A percentile compares a stretch with the other conserved stretches of the same genome.
Conservation (phyloP, 768 basidiomycete genomes). For the Clavaria fumosa region DNA sequence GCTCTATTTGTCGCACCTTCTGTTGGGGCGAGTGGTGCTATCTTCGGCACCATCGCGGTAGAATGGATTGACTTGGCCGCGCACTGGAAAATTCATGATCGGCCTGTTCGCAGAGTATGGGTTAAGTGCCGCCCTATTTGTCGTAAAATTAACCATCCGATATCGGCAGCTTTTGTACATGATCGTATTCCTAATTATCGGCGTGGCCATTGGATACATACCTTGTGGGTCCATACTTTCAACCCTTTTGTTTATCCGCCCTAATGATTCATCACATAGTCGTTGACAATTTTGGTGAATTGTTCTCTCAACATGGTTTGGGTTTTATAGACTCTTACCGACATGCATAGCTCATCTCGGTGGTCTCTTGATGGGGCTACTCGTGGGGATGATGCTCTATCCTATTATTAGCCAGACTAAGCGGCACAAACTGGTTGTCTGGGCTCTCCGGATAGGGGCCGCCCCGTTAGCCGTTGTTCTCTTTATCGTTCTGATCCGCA, state of each 20-base stretch:
- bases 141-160: not conserved
- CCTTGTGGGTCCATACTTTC: conserved; percentile 38
- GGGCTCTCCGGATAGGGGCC: conserved; percentile 56
- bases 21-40: conserved; percentile 84
- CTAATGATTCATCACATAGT: conserved; percentile 23
- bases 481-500: conserved; percentile 67
- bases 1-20: conserved; percentile 77
- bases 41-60: conserved; percentile 77
- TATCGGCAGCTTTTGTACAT: conserved; percentile 56
- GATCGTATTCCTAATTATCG: conserved; percentile 75
- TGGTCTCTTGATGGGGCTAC: conserved; percentile 71
- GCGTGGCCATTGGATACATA: conserved; percentile 71
- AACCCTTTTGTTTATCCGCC: not conserved
- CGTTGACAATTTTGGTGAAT: conserved; percentile 79
- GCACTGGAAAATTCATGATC: conserved; percentile 83
- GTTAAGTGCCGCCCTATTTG: not conserved
- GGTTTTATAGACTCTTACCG: conserved; percentile 6
- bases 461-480: conserved; percentile 64
- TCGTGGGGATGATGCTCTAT: conserved; percentile 72
- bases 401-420: conserved; percentile 76
- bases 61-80: conserved; percentile 79
- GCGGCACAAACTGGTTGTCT: conserved; percentile 56
- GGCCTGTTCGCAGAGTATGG: conserved; percentile 62
- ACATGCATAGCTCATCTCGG: conserved; percentile 61
- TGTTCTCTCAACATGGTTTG: not conserved